Conservation (phyloP, 495 filamentous ascomycete genomes). For the Echria macrotheca region DNA sequence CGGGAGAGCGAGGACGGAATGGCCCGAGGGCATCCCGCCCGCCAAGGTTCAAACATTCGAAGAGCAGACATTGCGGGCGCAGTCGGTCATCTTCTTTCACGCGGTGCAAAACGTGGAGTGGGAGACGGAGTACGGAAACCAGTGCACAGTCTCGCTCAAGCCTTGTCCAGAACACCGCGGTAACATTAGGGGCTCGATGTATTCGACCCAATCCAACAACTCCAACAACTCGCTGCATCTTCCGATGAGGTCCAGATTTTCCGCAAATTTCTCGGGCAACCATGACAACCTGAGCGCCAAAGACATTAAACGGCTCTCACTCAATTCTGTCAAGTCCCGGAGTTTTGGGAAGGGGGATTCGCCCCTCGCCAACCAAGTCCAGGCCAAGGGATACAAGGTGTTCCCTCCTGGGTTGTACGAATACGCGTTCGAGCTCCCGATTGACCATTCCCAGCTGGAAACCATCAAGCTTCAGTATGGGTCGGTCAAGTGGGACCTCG, state of each 20-base stretch:
- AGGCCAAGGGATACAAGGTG: conserved; percentile 82
- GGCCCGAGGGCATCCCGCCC: conserved; percentile 97
- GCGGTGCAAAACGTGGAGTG: conserved; percentile 52
- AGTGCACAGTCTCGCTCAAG: conserved; percentile 43
- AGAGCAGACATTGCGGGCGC: conserved; percentile 67
- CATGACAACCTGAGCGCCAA: conserved; percentile 37
- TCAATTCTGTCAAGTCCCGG: conserved; percentile 73
- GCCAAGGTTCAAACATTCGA: conserved; percentile 79
- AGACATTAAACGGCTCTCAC: conserved; percentile 59
- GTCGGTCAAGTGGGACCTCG: conserved; percentile 81
- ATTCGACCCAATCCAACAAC: conserved; percentile 36
- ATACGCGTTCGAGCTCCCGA: conserved; percentile 90
- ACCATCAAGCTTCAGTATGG: conserved; percentile 88
- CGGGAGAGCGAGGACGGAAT: conserved; percentile 84
- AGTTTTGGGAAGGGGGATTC: conserved; percentile 82
- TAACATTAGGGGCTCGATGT: conserved; percentile 34
- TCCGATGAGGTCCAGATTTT: conserved; percentile 17
- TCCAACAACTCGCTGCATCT: conserved; percentile 22
- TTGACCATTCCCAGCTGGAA: conserved; percentile 88
- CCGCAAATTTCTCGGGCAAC: too few species aligned
- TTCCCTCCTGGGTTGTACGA: conserved; percentile 89
- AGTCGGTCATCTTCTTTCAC: conserved; percentile 79
- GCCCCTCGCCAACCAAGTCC: conserved; percentile 53
- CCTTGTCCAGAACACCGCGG: conserved; percentile 20
- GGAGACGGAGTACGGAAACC: conserved; percentile 56